Evolutionary conservation across 805 yeast genomes (phyloP).

Genomic region (Millerago galiae): DNA sequence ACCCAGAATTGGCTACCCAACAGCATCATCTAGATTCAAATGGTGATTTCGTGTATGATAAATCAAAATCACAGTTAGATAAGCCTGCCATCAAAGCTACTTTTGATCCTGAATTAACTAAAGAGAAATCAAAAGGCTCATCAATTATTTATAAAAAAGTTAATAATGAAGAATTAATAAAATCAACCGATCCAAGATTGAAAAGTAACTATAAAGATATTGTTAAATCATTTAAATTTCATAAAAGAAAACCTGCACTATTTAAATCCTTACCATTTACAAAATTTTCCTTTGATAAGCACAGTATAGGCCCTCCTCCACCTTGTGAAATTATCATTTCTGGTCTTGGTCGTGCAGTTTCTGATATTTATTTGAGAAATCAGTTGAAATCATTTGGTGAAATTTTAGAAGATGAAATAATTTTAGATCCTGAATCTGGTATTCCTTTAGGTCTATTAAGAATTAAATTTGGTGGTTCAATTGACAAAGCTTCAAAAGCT

Average conservation of each 20-base stretch:
- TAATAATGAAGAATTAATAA: constrained; percentile 12
- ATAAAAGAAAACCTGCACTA: constrained; percentile 30
- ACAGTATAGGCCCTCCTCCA: constrained; percentile 74
- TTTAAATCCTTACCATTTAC: constrained; percentile 38
- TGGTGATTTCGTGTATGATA: constrained; percentile 8
- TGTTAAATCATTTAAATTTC: constrained; percentile 27
- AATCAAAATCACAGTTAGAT: constrained; percentile 3
- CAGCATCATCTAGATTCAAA: constrained; percentile 3
- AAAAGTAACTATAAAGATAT: neutral
- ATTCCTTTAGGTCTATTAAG: constrained; percentile 71
- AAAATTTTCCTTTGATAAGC: constrained; percentile 44
- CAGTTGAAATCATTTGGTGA: constrained; percentile 60
- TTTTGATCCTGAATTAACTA: constrained; percentile 47
- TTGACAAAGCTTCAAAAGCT: constrained; percentile 38
- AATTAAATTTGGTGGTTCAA: constrained; percentile 50
- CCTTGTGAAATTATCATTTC: constrained; percentile 62
- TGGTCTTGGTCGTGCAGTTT: constrained; percentile 52
- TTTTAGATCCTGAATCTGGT: constrained; percentile 69
- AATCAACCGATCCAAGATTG: constrained; percentile 38
- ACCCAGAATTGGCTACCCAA: constrained; percentile 3
- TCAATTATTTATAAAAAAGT: constrained; percentile 28
- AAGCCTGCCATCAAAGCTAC: constrained; percentile 33
- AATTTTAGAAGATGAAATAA: constrained; percentile 49
- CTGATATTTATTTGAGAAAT: constrained; percentile 39
- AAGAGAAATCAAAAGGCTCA: constrained; percentile 34